Conservation (phyloP, 148 eudicot genomes). For the Vaccinium myrtillus region DNA sequence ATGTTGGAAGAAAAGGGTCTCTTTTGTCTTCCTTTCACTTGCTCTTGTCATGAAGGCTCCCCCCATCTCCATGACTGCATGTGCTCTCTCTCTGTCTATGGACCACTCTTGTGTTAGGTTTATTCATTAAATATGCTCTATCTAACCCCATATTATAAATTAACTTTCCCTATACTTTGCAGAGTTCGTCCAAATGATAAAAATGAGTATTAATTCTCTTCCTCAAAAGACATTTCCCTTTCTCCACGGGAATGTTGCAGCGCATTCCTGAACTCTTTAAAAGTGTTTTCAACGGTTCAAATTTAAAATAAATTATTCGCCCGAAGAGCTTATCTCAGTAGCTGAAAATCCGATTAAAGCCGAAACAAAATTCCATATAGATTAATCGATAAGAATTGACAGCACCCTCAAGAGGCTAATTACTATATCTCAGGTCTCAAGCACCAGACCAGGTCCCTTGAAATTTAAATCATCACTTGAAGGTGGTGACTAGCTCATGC, state of each 20-base stretch:
- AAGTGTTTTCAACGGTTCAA: too few species aligned
- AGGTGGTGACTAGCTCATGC: too few species aligned
- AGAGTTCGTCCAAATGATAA: background rate
- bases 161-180: background rate
- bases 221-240: background rate
- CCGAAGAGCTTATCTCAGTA: too few species aligned
- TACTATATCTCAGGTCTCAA: too few species aligned
- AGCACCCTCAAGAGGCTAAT: too few species aligned
- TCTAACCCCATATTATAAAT: background rate
- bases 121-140: background rate
- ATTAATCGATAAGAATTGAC: too few species aligned
- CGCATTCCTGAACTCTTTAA: too few species aligned
- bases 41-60: background rate
- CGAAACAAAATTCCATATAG: too few species aligned
- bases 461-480: too few species aligned
- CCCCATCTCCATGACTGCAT: background rate
- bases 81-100: background rate
- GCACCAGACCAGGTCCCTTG: too few species aligned
- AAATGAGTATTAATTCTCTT: background rate
- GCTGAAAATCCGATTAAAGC: too few species aligned
- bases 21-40: background rate
- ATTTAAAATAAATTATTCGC: too few species aligned
- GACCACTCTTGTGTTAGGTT: slow-evolving; percentile 3
- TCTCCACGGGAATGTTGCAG: background rate
- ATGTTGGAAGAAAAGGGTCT: background rate